Conservation (phyloP, 2,329 filamentous ascomycete genomes). For the Lachnum nothofagi region DNA sequence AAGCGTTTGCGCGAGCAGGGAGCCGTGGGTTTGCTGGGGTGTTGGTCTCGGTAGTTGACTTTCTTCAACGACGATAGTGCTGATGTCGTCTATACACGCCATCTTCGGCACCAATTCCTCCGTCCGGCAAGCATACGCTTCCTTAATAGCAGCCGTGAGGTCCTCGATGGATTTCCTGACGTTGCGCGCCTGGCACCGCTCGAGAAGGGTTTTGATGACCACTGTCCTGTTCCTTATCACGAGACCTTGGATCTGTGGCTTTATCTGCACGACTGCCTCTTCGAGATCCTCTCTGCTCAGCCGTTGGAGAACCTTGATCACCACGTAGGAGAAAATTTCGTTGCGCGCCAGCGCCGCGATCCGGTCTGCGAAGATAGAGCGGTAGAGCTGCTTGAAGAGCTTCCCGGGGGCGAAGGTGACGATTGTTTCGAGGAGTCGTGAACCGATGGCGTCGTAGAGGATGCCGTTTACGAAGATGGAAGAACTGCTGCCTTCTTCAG, state of each 20-base stretch:
- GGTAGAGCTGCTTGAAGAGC: conserved; percentile 83
- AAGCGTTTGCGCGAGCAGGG: conserved; percentile 74
- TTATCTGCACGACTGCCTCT: conserved; percentile 64
- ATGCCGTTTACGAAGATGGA: conserved; percentile 79
- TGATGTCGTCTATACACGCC: conserved; percentile 51
- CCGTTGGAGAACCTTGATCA: conserved; percentile 74
- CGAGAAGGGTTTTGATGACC: conserved; percentile 75
- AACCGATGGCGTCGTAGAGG: conserved; percentile 85
- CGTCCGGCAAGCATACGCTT: conserved; percentile 50
- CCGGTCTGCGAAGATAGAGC: conserved; percentile 70
- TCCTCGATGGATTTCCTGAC: conserved; percentile 45
- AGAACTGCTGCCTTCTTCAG: conserved; percentile 67
- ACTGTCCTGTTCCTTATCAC: conserved; percentile 71
- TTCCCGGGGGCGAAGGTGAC: conserved; percentile 77
- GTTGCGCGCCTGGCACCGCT: conserved; percentile 68
- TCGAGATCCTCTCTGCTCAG: conserved; percentile 81
- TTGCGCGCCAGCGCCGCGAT: conserved; percentile 80
- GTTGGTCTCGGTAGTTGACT: conserved; percentile 28
- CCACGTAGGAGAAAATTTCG: conserved; percentile 83
- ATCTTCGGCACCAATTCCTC: conserved; percentile 52
- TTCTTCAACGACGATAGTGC: conserved; percentile 42
- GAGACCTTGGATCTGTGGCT: conserved; percentile 67
- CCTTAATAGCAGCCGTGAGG: conserved; percentile 50
- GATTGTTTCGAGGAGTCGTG: conserved; percentile 81
- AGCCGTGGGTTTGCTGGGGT: conserved; percentile 68